Conservation (phyloP, 108 stramenopile genomes). For the Cafeteria roenbergensis region DNA sequence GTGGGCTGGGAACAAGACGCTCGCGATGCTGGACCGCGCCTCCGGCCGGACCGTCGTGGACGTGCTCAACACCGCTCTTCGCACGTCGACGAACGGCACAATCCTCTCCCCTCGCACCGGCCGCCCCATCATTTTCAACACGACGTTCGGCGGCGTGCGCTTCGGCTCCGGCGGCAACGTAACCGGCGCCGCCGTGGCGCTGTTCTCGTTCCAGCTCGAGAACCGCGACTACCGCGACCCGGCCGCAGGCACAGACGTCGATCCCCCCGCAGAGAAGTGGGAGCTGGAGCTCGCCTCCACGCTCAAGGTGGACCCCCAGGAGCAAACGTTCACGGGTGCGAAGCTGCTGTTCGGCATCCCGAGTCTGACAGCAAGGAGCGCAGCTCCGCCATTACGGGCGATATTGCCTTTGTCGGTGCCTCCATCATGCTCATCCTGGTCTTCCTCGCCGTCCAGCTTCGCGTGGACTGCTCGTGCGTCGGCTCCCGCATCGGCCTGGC, state of each 20-base stretch:
- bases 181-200: neutral
- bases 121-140: neutral
- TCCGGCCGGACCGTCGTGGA: neutral
- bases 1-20: neutral
- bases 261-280: neutral
- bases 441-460: conserved; percentile 23
- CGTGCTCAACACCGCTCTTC: neutral
- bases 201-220: neutral
- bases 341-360: conserved; percentile 11
- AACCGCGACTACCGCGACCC: neutral
- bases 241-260: neutral
- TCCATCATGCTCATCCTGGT: conserved; percentile 26
- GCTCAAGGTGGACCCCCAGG: neutral
- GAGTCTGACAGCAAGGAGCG: conserved; percentile 15
- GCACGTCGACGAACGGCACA: neutral
- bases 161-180: neutral
- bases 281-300: neutral
- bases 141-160: neutral
- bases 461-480: neutral
- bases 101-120: neutral
- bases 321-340: neutral
- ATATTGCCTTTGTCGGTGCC: conserved; percentile 21
- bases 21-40: neutral
- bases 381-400: conserved; percentile 22
- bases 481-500: conserved; percentile 14